Percentiles rank a stretch among this genome's conserved stretches.
phyloP scores from a whole-genome alignment of 345 rosid species.

The Murraya koenigii region DNA sequence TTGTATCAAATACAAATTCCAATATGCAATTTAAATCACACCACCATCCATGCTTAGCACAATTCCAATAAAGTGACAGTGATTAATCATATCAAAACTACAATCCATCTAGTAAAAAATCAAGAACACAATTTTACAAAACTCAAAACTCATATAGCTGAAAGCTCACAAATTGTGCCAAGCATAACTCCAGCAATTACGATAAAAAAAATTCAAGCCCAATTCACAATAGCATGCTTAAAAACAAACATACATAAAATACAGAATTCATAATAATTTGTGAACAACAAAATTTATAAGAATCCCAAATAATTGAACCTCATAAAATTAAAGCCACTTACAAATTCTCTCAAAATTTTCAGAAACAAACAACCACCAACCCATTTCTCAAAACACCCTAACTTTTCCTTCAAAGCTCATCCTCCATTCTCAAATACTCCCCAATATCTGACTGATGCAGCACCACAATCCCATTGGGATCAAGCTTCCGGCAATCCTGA shows the following conservation, averaged over 20 bases:
- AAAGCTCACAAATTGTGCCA: neutral
- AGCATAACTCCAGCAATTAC: neutral
- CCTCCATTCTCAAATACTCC: constrained; percentile 89
- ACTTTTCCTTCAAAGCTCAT: constrained; percentile 52
- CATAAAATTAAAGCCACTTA: neutral
- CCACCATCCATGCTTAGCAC: neutral
- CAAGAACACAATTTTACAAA: neutral
- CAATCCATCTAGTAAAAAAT: neutral
- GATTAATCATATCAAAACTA: neutral
- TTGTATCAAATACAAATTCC: neutral
- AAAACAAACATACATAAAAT: neutral
- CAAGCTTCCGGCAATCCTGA: constrained; percentile 85
- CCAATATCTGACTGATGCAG: constrained; percentile 86
- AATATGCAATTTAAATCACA: neutral
- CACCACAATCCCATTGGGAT: constrained; percentile 82
- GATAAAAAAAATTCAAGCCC: neutral
- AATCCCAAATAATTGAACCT: neutral
- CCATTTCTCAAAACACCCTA: neutral
- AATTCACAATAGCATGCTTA: neutral
- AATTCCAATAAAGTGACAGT: neutral
- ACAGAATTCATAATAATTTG: neutral
- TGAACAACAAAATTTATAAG: neutral
- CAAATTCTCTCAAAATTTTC: neutral
- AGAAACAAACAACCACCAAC: neutral
- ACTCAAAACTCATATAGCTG: neutral